Conservation (phyloP, 352 stramenopile species). For the Discostella stelligera region DNA sequence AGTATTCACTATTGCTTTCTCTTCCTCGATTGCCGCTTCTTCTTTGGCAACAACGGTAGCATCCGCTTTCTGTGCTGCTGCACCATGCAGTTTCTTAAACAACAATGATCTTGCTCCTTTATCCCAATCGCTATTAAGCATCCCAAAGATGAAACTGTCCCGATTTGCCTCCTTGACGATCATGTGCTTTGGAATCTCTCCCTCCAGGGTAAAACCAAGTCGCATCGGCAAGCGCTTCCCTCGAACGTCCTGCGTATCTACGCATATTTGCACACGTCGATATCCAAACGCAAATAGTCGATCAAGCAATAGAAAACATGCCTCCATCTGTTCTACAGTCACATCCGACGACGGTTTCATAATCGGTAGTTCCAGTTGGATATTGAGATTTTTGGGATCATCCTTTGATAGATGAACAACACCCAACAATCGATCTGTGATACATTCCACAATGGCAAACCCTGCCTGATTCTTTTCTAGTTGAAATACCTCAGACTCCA, state of each 20-base stretch:
- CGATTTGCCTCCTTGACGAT: conserved; percentile 77
- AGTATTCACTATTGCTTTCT: conserved; percentile 21
- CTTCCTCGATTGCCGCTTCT: conserved; percentile 56
- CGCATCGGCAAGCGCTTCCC: conserved; percentile 57
- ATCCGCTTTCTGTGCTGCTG: conserved; percentile 49
- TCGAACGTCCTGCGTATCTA: conserved; percentile 66
- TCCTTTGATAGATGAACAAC: conserved; percentile 70
- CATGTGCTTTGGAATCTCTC: conserved; percentile 67
- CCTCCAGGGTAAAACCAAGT: conserved; percentile 76
- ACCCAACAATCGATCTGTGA: conserved; percentile 70
- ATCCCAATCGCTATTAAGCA: conserved; percentile 84
- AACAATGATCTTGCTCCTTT: conserved; percentile 65
- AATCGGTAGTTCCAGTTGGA: conserved; percentile 73
- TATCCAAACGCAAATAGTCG: conserved; percentile 79
- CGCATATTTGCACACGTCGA: conserved; percentile 66
- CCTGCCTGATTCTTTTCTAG: conserved; percentile 50
- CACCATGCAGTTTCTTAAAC: conserved; percentile 73
- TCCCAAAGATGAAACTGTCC: conserved; percentile 74
- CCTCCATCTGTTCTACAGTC: conserved; percentile 70
- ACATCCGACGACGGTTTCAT: conserved; percentile 50
- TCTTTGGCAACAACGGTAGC: conserved; percentile 64
- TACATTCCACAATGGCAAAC: conserved; percentile 75
- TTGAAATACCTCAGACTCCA: conserved; percentile 69
- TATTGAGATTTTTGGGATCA: conserved; percentile 70
- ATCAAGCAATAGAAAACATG: conserved; percentile 78